phyloP scores from a whole-genome alignment of 2,329 filamentous ascomycete genomes.

The Trichoderma gracile region DNA sequence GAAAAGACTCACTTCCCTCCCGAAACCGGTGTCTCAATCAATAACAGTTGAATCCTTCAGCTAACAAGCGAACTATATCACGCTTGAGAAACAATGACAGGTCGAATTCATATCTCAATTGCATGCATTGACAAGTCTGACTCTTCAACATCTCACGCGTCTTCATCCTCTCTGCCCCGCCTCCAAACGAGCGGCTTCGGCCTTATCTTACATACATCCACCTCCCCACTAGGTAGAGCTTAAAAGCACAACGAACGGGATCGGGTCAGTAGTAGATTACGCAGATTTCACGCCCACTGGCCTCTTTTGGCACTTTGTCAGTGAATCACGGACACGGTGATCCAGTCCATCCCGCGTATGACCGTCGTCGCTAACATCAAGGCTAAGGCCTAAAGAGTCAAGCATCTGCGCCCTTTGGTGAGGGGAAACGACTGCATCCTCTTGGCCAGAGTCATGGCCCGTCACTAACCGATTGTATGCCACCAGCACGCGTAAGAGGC shows the following conservation, averaged over 20 bases:
- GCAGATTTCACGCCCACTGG: constrained; percentile 2
- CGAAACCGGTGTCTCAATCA: neutral
- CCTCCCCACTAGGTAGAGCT: neutral
- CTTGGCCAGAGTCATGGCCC: neutral
- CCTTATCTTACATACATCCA: neutral
- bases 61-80: too few relatives aligned
- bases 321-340: neutral
- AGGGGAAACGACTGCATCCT: neutral
- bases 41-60: neutral
- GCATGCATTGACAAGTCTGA: neutral
- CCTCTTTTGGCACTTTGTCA: neutral
- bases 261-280: neutral
- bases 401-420: constrained; percentile 18
- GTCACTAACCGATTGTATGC: neutral
- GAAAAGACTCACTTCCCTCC: constrained; percentile 1
- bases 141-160: neutral
- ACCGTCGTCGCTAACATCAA: neutral
- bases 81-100: neutral
- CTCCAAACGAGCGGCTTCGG: neutral
- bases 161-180: neutral
- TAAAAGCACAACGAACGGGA: neutral
- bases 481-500: neutral
- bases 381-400: neutral
- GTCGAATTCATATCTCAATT: too few relatives aligned
- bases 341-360: neutral